Evolutionary conservation across 2,329 filamentous ascomycete genomes (phyloP).

Genomic region (Claviceps spartinae): DNA sequence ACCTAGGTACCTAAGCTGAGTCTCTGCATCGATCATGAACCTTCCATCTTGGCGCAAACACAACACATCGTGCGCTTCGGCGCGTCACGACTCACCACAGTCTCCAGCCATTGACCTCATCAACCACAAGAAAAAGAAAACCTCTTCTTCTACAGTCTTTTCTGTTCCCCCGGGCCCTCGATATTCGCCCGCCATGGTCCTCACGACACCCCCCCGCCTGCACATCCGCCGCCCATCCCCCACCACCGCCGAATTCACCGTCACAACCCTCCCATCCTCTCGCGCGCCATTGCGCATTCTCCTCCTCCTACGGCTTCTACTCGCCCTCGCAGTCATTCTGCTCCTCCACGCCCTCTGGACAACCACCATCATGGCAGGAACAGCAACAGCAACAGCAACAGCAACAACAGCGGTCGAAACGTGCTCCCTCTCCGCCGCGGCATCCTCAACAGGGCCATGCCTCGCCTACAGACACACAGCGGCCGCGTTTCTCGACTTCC

Average conservation of each 20-base stretch:
- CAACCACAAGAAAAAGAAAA: neutral
- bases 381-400: neutral
- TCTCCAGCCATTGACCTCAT: neutral
- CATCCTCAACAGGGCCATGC: neutral
- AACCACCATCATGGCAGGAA: slow-evolving; percentile 2
- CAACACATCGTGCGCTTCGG: neutral
- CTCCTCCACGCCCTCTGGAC: slow-evolving; percentile 37
- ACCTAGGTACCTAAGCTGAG: neutral
- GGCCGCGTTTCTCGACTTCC: neutral
- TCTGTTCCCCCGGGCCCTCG: slow-evolving; percentile 30
- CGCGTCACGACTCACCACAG: neutral
- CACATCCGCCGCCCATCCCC: slow-evolving; percentile 58
- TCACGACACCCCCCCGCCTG: slow-evolving; percentile 43
- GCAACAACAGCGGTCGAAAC: neutral
- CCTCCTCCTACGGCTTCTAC: slow-evolving; percentile 26
- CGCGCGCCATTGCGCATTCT: slow-evolving; percentile 32
- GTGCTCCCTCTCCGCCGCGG: slow-evolving; percentile 5
- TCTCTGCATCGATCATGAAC: neutral
- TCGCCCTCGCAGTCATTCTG: slow-evolving; percentile 29
- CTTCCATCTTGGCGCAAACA: no score
- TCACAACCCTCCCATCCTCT: slow-evolving; percentile 59
- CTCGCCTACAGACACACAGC: neutral
- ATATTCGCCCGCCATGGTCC: no score
- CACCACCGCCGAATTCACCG: slow-evolving; percentile 84
- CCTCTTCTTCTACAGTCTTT: neutral